Conservation (phyloP, 1,284 basidiomycete species). For the Singerocomus inundabilis region DNA sequence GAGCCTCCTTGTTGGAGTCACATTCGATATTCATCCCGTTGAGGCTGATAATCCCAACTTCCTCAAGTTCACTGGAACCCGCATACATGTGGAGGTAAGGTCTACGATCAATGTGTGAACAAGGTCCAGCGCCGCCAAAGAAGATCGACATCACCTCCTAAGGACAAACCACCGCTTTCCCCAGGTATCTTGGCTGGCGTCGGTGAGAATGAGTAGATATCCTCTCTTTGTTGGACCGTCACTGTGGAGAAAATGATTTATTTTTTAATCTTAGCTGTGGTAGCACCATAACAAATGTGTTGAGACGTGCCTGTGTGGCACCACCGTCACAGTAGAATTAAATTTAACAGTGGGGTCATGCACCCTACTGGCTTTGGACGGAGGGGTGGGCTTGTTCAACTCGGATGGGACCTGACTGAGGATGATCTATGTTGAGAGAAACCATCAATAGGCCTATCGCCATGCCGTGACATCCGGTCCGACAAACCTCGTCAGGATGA, state of each 20-base stretch:
- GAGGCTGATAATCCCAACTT: constrained; percentile 83
- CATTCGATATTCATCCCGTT: constrained; percentile 82
- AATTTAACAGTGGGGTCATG: constrained; percentile 61
- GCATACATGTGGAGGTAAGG: constrained; percentile 90
- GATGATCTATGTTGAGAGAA: constrained; percentile 53
- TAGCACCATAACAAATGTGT: constrained; percentile 3
- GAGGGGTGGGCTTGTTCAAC: constrained; percentile 38
- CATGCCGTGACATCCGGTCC: neutral
- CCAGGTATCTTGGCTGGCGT: constrained; percentile 82
- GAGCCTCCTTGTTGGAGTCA: constrained; percentile 81
- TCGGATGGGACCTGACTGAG: constrained; percentile 69
- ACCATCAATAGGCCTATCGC: neutral
- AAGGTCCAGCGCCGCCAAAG: neutral
- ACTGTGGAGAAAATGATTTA: constrained; percentile 39
- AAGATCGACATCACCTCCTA: constrained; percentile 57
- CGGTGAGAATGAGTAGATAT: constrained; percentile 72
- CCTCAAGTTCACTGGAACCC: constrained; percentile 79
- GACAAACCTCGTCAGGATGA: constrained; percentile 66
- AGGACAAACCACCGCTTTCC: constrained; percentile 84
- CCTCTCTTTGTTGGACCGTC: constrained; percentile 86
- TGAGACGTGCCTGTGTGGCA: constrained; percentile 62
- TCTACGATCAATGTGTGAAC: constrained; percentile 39
- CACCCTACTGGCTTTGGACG: constrained; percentile 28
- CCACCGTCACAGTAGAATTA: constrained; percentile 67
- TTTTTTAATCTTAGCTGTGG: constrained; percentile 1